These are phyloP conservation scores for Blastocladiella emersonii DNA, from an alignment of 371 early-diverging fungal species.

Conservation along the genomic window DNA sequence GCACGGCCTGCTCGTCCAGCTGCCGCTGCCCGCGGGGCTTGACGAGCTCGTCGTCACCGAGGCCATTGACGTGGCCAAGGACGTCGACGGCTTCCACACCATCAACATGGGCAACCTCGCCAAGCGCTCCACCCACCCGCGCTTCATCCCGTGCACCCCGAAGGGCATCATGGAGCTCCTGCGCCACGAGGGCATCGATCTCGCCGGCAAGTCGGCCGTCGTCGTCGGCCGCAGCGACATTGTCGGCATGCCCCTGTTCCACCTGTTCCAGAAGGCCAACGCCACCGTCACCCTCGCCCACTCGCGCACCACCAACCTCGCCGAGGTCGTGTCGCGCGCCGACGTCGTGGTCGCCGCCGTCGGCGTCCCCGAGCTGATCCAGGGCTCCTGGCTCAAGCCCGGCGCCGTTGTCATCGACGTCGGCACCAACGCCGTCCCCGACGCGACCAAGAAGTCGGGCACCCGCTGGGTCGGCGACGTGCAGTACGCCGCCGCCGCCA, in stretches of 20 bases:
- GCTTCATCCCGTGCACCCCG: constrained; percentile 88
- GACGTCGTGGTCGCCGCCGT: constrained; percentile 83
- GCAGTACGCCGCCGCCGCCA: constrained; percentile 49
- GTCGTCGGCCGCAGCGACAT: constrained; percentile 89
- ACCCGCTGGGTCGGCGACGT: constrained; percentile 87
- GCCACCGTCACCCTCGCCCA: constrained; percentile 90
- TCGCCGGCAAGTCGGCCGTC: constrained; percentile 69
- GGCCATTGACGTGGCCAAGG: constrained; percentile 69
- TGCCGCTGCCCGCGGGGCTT: constrained; percentile 81
- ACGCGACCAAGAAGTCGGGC: constrained; percentile 71
- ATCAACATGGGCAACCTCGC: constrained; percentile 78
- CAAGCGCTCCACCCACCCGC: constrained; percentile 55
- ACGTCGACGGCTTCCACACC: constrained; percentile 92
- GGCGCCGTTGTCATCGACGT: constrained; percentile 90
- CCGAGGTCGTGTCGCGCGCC: constrained; percentile 49
- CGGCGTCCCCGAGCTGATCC: constrained; percentile 59
- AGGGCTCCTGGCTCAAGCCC: constrained; percentile 79
- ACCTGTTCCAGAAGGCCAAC: constrained; percentile 55
- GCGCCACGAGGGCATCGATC: constrained; percentile 39
- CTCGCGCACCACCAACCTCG: constrained; percentile 59
- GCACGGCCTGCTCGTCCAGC: constrained; percentile 87
- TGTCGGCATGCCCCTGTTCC: constrained; percentile 82
- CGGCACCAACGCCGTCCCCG: constrained; percentile 76
- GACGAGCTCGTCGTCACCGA: constrained; percentile 63
- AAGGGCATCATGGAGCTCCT: constrained; percentile 77